Percentiles rank a stretch among this genome's conserved stretches.
Conservation (phyloP, 768 basidiomycete genomes). For the Glaciozyma martinii region DNA sequence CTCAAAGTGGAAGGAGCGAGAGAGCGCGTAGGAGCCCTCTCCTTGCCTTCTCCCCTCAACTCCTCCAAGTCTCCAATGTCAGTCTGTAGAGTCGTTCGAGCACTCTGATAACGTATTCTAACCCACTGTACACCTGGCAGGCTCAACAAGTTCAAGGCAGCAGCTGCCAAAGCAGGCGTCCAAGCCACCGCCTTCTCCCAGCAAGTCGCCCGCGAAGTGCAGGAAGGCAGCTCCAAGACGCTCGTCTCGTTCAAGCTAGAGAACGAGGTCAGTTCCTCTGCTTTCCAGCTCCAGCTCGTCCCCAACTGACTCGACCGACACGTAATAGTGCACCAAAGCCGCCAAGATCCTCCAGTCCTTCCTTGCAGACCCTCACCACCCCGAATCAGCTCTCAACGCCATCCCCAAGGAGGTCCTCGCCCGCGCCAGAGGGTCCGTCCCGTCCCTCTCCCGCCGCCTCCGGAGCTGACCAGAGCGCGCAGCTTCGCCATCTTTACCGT, state of each 20-base stretch:
- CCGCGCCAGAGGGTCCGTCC: slow-evolving; percentile 63
- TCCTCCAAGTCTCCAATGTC: too few relatives aligned
- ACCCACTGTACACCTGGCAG: background rate
- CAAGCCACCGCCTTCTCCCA: slow-evolving; percentile 66
- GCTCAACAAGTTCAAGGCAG: background rate
- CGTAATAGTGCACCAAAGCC: slow-evolving; percentile 49
- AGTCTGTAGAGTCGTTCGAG: too few relatives aligned
- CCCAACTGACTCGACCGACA: background rate
- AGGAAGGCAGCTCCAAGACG: slow-evolving; percentile 65
- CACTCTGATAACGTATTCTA: background rate
- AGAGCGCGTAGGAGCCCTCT: too few relatives aligned
- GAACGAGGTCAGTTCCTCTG: slow-evolving; percentile 48
- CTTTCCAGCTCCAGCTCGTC: background rate
- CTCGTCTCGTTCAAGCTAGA: slow-evolving; percentile 80
- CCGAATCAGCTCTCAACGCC: slow-evolving; percentile 82
- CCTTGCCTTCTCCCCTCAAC: too few relatives aligned
- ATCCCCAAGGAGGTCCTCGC: slow-evolving; percentile 89
- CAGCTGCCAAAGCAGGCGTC: background rate
- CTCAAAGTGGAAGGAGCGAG: too few relatives aligned
- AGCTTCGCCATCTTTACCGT: slow-evolving; percentile 81
- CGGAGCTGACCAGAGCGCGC: background rate
- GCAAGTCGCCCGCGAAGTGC: slow-evolving; percentile 58
- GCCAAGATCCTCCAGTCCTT: slow-evolving; percentile 84
- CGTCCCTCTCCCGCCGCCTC: background rate
- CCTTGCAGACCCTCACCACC: slow-evolving; percentile 70